Percentiles rank a stretch among this genome's conserved stretches.
Evolutionary conservation across 352 stramenopile species (phyloP).

Genomic region (Phytophthora rubi): DNA sequence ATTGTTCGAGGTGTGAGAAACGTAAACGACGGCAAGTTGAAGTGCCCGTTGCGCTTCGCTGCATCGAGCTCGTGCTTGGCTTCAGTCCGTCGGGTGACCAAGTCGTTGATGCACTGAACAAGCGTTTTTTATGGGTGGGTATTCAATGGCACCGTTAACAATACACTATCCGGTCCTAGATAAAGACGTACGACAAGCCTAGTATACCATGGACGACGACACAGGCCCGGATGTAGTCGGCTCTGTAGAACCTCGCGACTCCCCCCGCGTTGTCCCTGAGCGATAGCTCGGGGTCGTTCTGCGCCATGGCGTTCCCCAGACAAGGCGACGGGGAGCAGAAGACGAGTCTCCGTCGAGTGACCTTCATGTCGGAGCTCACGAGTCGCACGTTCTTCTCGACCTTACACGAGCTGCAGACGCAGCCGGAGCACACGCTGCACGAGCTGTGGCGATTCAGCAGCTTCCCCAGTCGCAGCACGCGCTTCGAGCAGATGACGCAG

Average conservation of each 20-base stretch:
- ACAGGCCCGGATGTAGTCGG: neutral
- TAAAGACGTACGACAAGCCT: neutral
- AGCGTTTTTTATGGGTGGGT: no score
- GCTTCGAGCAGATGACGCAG: constrained; percentile 8
- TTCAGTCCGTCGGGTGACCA: no score
- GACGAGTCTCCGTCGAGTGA: constrained; percentile 25
- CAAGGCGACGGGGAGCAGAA: constrained; percentile 26
- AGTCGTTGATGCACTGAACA: no score
- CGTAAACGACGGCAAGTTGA: constrained; percentile 13
- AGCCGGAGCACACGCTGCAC: constrained; percentile 25
- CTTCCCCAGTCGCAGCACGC: constrained; percentile 3
- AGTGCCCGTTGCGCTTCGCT: constrained; percentile 7
- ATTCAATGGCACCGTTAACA: neutral
- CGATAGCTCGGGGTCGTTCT: neutral
- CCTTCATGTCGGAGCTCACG: constrained; percentile 18
- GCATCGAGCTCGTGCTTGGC: neutral
- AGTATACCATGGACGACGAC: neutral
- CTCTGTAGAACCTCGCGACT: neutral
- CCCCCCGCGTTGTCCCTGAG: neutral
- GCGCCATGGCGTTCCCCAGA: neutral
- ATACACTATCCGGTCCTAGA: neutral
- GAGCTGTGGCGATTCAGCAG: constrained; percentile 3
- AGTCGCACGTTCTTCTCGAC: constrained; percentile 30
- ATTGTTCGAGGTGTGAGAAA: constrained; percentile 4
- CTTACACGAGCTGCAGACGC: constrained; percentile 27